Evolutionary conservation across 345 rosid genomes (phyloP), one percentile per base, ranked within the genome.

Genomic region (Sonneratia alba): DNA sequence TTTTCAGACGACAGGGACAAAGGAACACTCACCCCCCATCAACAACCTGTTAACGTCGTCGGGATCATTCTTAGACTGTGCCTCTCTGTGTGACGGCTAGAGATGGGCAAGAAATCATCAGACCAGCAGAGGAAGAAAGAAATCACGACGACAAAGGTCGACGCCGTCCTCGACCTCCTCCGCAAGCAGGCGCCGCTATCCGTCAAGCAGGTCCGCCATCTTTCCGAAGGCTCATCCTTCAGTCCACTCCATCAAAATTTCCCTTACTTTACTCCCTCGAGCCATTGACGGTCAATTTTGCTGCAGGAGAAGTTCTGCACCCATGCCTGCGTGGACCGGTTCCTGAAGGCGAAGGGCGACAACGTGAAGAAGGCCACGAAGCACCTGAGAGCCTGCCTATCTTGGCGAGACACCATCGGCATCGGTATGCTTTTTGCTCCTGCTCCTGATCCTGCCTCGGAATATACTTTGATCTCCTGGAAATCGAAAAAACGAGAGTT

Each of bases 231-330:
- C 32, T 27, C 32, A 27, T 1, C 32, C 32, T 27, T 27, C 32
- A 27, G 32, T 27, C 32, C 32, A 27, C 32, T 27, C 32, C 32
- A 27, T 27, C 32, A 27, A 27, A 27, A 27, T 27, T 27, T 27
- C 32, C 32, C 32, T 27, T 27, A n/a, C n/a, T n/a, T n/a, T 0
- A 24, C 27, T 21, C 21, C 34, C 8, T 59, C 34, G 10, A 59
- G 16, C 36, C 32, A 40, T 8, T 67, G 36, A 32, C 53, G 40
- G 62, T 67, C 34, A 82, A 27, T 27, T 27, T 27, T 27, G 32
- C 32, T 27, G 32, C 93, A 95, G 99, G 97, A 91, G 85, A 90
- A 89, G 82, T 95, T 89, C 83, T 95, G 99, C 81, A 86, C 79
- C 86, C 82, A 72, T 14, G 89, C 81, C 55, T 95, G 99, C 51